Evolutionary conservation across 345 rosid species (phyloP).

Genomic region (Sapria himalayana): DNA sequence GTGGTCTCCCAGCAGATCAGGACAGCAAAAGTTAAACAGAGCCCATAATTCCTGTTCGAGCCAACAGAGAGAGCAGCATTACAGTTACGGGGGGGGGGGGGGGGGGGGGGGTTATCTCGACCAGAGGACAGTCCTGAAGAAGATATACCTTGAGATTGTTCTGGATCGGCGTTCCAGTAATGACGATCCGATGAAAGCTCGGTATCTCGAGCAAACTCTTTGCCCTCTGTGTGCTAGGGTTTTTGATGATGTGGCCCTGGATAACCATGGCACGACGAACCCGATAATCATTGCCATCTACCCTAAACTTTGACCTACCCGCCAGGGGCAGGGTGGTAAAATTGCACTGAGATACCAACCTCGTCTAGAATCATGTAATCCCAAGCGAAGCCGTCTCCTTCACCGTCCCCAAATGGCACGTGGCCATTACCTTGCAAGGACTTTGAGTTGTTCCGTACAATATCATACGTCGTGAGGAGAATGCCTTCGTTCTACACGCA

Average conservation of each 20-base stretch:
- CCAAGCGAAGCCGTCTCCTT: constrained; percentile 46
- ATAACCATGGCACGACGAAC: too few species aligned
- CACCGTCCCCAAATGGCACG: constrained; percentile 24
- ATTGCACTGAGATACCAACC: constrained; percentile 19
- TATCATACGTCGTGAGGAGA: constrained; percentile 86
- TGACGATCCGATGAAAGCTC: constrained; percentile 64
- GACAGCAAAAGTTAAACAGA: constrained; percentile 82
- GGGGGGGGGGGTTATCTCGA: too few species aligned
- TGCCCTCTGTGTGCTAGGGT: constrained; percentile 92
- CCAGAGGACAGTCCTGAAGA: too few species aligned
- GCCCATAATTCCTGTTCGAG: constrained; percentile 79
- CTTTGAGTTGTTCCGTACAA: constrained; percentile 68
- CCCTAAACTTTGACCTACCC: too few species aligned
- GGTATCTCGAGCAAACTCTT: constrained; percentile 93
- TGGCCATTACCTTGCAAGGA: constrained; percentile 35
- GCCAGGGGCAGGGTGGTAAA: too few species aligned
- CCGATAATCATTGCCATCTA: too few species aligned
- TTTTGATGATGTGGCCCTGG: constrained; percentile 94
- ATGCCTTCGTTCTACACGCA: constrained; percentile 58
- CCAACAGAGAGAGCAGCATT: too few species aligned
- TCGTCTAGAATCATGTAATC: constrained; percentile 97
- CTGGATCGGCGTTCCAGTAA: constrained; percentile 94
- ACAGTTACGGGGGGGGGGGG: too few species aligned
- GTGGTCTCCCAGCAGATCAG: constrained; percentile 63
- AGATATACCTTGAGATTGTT: constrained; percentile 94